Percentiles rank a stretch among this genome's conserved stretches.
These are phyloP conservation scores for Fusarium duplospermum DNA, from an alignment of 2,329 filamentous ascomycete genomes.

Conservation along the genomic window DNA sequence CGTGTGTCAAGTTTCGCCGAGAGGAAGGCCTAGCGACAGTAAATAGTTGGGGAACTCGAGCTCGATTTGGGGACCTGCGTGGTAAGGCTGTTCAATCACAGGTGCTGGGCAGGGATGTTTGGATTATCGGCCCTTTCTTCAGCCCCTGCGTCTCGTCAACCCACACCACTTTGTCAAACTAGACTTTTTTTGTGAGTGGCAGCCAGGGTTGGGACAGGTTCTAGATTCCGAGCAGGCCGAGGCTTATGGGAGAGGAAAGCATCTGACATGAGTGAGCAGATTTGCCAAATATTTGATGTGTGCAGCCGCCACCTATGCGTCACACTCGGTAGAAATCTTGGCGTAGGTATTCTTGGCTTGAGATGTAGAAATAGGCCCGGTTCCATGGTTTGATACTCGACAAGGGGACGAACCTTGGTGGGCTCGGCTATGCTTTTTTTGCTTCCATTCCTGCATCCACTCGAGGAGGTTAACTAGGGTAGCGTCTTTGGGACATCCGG, in stretches of 20 bases:
- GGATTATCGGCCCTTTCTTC: slow-evolving; percentile 3
- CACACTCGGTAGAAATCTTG: neutral
- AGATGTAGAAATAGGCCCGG: neutral
- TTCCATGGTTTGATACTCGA: neutral
- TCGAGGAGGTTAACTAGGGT: neutral
- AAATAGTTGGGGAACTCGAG: neutral
- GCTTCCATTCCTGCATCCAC: neutral
- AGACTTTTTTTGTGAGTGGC: neutral
- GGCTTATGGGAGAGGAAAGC: neutral
- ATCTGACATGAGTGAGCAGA: neutral
- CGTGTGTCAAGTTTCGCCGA: slow-evolving; percentile 12
- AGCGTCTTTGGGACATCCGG: neutral
- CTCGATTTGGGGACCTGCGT: neutral
- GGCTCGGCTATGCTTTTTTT: neutral
- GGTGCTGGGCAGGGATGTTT: neutral
- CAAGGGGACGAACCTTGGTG: neutral
- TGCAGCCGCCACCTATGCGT: neutral
- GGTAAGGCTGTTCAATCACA: neutral
- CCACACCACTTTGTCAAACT: neutral
- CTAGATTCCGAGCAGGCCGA: neutral
- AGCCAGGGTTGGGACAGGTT: slow-evolving; percentile 2
- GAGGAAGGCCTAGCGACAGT: slow-evolving; percentile 12
- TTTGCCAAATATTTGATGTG: neutral
- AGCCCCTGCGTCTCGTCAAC: slow-evolving; percentile 1
- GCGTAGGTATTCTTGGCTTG: neutral